Conservation (phyloP, 2,329 filamentous ascomycete genomes). For the Sporothrix dimorphospora region DNA sequence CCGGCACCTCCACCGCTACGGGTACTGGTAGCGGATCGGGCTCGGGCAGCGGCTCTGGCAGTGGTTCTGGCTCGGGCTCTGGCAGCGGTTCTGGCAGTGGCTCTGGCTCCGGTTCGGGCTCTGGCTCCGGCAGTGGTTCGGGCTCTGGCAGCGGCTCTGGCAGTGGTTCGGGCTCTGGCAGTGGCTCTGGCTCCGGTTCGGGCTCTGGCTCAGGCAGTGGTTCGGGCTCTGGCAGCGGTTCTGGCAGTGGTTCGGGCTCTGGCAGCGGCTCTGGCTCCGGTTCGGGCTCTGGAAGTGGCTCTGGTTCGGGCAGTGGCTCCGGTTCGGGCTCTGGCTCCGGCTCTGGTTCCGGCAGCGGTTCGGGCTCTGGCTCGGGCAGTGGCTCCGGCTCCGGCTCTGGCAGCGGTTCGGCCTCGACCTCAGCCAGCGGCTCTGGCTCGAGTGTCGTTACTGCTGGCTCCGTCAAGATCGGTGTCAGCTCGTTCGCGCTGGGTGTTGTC, state of each 20-base stretch:
- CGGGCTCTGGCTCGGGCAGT: neutral
- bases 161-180: neutral
- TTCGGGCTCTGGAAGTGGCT: neutral
- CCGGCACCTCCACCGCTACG: constrained; percentile 15
- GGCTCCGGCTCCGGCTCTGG: neutral
- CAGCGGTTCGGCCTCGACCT: neutral
- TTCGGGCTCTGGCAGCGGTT: neutral
- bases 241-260: constrained; percentile 3
- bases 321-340: neutral
- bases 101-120: neutral
- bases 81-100: neutral
- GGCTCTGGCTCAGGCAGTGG: neutral
- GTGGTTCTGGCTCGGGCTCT: neutral
- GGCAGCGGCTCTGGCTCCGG: neutral
- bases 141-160: neutral
- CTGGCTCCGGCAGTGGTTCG: neutral
- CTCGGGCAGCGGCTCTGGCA: constrained; percentile 4
- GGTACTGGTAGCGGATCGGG: neutral
- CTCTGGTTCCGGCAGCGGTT: neutral
- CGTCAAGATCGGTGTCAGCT: constrained; percentile 24
- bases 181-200: neutral
- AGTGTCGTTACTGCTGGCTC: constrained; percentile 28
- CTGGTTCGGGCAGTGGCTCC: neutral
- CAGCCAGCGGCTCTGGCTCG: neutral
- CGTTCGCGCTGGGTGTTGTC: constrained; percentile 7